Evolutionary conservation across 2,329 filamentous ascomycete species (phyloP), one percentile per base, ranked within the genome.

Genomic region (Talaromyces sp.): DNA sequence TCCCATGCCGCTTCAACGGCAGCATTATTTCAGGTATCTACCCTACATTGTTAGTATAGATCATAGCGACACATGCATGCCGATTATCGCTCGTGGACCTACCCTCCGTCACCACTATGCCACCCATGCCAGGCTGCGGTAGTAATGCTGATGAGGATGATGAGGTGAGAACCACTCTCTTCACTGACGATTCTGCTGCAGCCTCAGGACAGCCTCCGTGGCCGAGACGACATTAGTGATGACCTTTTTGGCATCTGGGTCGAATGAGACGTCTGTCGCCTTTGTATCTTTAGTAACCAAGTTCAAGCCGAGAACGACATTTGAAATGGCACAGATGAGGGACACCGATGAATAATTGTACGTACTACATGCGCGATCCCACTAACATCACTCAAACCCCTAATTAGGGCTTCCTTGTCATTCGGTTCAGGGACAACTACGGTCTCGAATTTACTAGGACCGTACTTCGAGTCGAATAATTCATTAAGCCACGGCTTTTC

Each of bases 171-270:
- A 66, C 61, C 13, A 66, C 61, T 64, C 65, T 53, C 54, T 60
- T 45, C 8, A 66, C 25, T 10, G 53, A 59, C 10, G 31, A 17
- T 43, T 61, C 29, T 70, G 73, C 29, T 71, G 71, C 64, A 70
- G 71, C 25, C 70, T 74, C 72, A 79, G 13, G 75, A 79, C 2
- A 71, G 68, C 40, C 71, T 68, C 11, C 78, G 66, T 3, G 70
- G 74, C 70, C 0, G 80, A 80, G 1, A 82, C 77, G 1, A 76
- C 79, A 0, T 74, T 73, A 0, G 78, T 74, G n/a, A 86, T 80
- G 8, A 83, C 79, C 0, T 75, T 69, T 11, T 82, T 72, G 1
- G 82, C 80, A 22, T 84, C 73, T 0, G 77, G 70, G 3, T 73
- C 73, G 56, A 80, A 79, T 0, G 72, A 74, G 1, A 81, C 70